Conservation (phyloP, 2,329 filamentous ascomycete genomes). For the Epichloe baconii region DNA sequence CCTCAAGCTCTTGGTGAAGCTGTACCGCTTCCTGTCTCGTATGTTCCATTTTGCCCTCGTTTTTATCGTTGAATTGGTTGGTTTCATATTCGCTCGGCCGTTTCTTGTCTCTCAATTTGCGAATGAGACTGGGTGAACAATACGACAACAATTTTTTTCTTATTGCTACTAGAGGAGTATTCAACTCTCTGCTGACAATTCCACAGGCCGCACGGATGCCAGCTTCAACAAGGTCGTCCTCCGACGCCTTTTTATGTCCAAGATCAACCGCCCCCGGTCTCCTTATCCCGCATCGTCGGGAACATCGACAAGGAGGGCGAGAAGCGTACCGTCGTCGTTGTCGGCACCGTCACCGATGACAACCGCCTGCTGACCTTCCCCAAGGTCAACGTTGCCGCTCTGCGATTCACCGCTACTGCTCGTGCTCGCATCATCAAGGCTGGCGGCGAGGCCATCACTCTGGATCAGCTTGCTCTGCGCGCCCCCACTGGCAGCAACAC, state of each 20-base stretch:
- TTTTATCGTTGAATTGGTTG: neutral
- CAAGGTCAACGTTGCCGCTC: slow-evolving; percentile 86
- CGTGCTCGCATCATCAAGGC: slow-evolving; percentile 87
- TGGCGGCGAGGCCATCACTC: slow-evolving; percentile 86
- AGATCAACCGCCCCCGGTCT: slow-evolving; percentile 94
- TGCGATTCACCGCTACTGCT: slow-evolving; percentile 93
- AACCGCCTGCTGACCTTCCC: slow-evolving; percentile 83
- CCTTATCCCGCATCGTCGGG: slow-evolving; percentile 75
- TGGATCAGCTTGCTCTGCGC: slow-evolving; percentile 93
- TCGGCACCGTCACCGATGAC: slow-evolving; percentile 96
- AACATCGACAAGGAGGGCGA: slow-evolving; percentile 53
- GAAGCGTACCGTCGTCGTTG: slow-evolving; percentile 82
- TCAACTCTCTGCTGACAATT: slow-evolving; percentile 3
- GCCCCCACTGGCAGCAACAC: slow-evolving; percentile 95
- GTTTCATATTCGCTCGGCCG: too few species aligned
- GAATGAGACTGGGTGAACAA: neutral
- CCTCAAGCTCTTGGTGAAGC: slow-evolving; percentile 93
- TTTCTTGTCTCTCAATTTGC: neutral
- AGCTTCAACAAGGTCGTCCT: slow-evolving; percentile 99
- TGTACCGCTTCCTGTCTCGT: slow-evolving; percentile 94
- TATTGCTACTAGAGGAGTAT: neutral
- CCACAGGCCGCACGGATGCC: slow-evolving; percentile 79
- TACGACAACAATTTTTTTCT: neutral
- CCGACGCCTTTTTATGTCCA: slow-evolving; percentile 94
- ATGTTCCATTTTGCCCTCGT: slow-evolving; percentile 31